phyloP scores from a whole-genome alignment of 768 basidiomycete genomes.

The Boletus coccyginus region DNA sequence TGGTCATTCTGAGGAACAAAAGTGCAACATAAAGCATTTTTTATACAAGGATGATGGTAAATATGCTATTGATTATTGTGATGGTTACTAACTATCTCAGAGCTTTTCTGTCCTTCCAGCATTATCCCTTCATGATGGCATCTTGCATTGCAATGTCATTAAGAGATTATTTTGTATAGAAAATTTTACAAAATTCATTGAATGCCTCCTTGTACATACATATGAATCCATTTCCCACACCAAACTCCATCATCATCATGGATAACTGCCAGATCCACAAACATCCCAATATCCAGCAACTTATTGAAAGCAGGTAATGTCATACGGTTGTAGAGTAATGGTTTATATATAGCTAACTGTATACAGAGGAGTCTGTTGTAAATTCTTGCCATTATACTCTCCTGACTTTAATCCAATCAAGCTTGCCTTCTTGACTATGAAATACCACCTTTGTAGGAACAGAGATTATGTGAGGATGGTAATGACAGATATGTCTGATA shows the following conservation, averaged over 20 bases:
- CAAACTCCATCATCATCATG: conserved; percentile 36
- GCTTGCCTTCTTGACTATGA: conserved; percentile 27
- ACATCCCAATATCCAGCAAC: conserved; percentile 30
- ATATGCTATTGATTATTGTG: background rate
- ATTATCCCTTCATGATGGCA: conserved; percentile 19
- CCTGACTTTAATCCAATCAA: conserved; percentile 33
- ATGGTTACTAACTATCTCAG: background rate
- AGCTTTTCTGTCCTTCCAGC: conserved; percentile 32
- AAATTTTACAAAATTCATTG: conserved; percentile 12
- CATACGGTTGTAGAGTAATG: no score
- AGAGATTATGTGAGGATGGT: background rate
- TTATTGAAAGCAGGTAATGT: conserved; percentile 18
- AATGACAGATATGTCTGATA: background rate
- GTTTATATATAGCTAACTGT: no score
- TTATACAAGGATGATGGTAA: no score
- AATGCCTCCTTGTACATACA: conserved; percentile 8
- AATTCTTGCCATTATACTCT: conserved; percentile 34
- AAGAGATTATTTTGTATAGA: conserved; percentile 2
- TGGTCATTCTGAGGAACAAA: no score
- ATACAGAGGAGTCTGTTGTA: conserved; percentile 15
- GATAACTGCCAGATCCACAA: conserved; percentile 44
- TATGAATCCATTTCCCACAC: conserved; percentile 34
- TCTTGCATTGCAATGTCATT: conserved; percentile 17
- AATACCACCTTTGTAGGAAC: background rate
- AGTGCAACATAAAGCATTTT: no score